Evolutionary conservation across 192 early-diverging fungal genomes (phyloP), one percentile per base, ranked within the genome.

Genomic region (Coemansia sp.): DNA sequence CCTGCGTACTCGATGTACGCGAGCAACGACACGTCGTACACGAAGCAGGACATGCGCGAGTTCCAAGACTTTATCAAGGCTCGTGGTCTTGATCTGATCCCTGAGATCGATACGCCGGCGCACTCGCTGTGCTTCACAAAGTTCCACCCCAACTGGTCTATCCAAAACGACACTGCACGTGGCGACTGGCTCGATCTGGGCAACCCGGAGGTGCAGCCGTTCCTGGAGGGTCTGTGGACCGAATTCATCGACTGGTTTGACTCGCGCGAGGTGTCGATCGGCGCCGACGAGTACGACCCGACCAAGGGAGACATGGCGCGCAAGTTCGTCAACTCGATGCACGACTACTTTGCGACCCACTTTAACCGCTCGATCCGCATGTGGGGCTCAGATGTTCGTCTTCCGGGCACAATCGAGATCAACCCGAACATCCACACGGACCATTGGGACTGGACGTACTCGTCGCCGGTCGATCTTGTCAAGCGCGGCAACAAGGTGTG

Each of bases 171-270:
- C 52, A 60, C 62, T 35, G 70, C 67, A 12, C 70, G 74, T n/a
- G 75, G 72, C 21, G 71, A 82, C 51, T 82, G 75, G 67, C 64
- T 82, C 41, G 72, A 82, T 65, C 66, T 82, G 54, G 72, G 72
- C 35, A 82, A 82, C 65, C 70, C 59, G 32, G 75, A 66, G 32
- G 69, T 76, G 10, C 65, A 58, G 65, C 37, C 55, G 19, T 82
- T 82, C 27, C 50, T 77, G 32, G 65, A 77, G 58, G 53, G 55
- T 22, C 67, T 82, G 29, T 82, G 79, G 79, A 56, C 65, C 43
- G 75, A 82, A 63, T 73, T 82, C 52, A 67, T 63, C 19, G 74
- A 66, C 8, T 82, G 79, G 79, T 82, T 82, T 27, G 79, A 82
- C 22, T 77, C 79, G 23, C 61, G 66, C 54, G 68, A 72, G 32